A percentile compares a stretch with the other conserved stretches of the same genome.
Evolutionary conservation across 208 protist genomes (phyloP).

Genomic region (Trypanosoma conorhini): DNA sequence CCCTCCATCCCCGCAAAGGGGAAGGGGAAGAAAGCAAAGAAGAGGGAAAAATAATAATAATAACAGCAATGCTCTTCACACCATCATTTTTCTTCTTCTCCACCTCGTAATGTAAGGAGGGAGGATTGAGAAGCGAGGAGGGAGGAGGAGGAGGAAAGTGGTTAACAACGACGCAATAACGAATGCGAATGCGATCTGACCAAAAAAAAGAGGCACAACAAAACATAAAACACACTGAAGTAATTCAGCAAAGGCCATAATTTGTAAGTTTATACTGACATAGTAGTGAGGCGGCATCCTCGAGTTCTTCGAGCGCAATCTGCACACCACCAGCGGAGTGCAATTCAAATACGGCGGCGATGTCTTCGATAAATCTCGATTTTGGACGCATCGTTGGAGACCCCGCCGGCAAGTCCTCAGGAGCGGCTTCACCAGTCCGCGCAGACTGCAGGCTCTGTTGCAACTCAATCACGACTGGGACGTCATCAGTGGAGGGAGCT

Average conservation of each 20-base stretch:
- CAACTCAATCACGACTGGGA: slow-evolving; percentile 59
- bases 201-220: slow-evolving; percentile 12
- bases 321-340: slow-evolving; percentile 36
- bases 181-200: slow-evolving; percentile 10
- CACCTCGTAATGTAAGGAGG: background rate
- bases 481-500: slow-evolving; percentile 14
- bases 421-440: background rate
- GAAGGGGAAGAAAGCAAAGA: too few species aligned
- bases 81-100: background rate
- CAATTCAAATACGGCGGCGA: slow-evolving; percentile 41
- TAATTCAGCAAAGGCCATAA: slow-evolving; percentile 40
- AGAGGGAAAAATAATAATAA: too few species aligned
- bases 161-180: background rate
- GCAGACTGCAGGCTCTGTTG: slow-evolving; percentile 5
- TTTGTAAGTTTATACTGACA: slow-evolving; percentile 62
- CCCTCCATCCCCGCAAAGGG: too few species aligned
- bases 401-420: background rate
- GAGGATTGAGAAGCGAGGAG: too few species aligned
- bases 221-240: background rate
- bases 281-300: slow-evolving; percentile 49
- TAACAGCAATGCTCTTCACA: too few species aligned
- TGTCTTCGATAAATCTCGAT: slow-evolving; percentile 52
- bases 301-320: slow-evolving; percentile 51
- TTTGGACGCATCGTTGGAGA: slow-evolving; percentile 1
- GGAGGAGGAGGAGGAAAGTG: background rate